Base-by-base conservation (phyloP, 495 filamentous ascomycete species). In the Parmelia sp. region DNA sequence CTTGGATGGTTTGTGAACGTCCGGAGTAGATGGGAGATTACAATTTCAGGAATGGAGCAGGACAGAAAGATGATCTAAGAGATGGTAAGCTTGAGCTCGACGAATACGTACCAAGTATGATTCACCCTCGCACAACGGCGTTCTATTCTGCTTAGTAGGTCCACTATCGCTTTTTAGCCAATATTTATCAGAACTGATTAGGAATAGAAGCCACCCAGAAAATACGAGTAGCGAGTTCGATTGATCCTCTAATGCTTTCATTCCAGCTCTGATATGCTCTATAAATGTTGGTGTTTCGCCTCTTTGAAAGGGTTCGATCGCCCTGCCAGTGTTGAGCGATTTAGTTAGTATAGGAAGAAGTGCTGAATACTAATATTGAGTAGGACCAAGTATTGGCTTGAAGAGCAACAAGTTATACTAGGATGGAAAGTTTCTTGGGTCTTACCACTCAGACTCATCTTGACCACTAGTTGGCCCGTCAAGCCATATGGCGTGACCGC, bases 401-500 rank as follows among this genome's bases (percentile, higher is more conserved):
- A 45, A 17, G 21, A 45, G 42, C 23, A 23, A 39, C 14, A 45
- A 21, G 25, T 11, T 19, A 25, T 19, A 19, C 21, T 10, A 27
- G 60, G n/a, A 53, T n/a, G 15, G 17, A 4, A 55, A 17, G 21
- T 19, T 31, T 37, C 15, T n/a, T 19, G 17, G 42, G 5, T 65
- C 72, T 59, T 80, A 85, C 90, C 89, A 92, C 73, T 92, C 88
- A 21, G 74, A 63, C 68, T 89, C 88, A 53, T 81, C 75, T 25
- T 70, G 61, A 15, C 87, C 89, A 8, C 79, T 74, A 4, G 74
- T 75, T n/a, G 80, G 76, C 0, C 88, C 88, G 51, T 86, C 85
- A 23, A 81, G 73, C 79, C 89, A 94, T 39, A 94, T 90, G 0
- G 84, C 89, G 72, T 95, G 90, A 68, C 90, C 90, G 74, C 89